These are phyloP conservation scores for Phalaenopsis equestris DNA, from an alignment of 106 monocot genomes.

Conservation along the genomic window DNA sequence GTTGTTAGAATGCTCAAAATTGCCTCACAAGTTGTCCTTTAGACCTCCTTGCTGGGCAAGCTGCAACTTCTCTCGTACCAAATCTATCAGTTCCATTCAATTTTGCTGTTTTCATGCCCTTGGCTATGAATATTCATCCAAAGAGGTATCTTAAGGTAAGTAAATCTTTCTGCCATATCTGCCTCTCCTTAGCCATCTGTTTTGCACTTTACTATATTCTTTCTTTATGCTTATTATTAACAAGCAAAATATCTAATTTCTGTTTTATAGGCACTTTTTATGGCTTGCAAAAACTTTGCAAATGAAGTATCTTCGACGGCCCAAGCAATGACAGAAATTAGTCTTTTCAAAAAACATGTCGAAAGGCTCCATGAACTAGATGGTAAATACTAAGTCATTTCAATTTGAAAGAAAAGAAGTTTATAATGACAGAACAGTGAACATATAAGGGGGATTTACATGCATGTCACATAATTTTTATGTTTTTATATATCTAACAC, in stretches of 20 bases:
- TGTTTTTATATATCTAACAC: too few relatives aligned
- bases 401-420: not conserved
- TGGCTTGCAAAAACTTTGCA: slow-evolving; percentile 68
- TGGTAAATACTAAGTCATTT: slow-evolving; percentile 32
- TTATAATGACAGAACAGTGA: not conserved
- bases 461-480: too few relatives aligned
- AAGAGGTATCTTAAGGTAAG: slow-evolving; percentile 82
- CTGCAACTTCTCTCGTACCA: slow-evolving; percentile 61
- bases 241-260: not conserved
- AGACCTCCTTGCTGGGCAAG: slow-evolving; percentile 46
- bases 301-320: slow-evolving; percentile 23
- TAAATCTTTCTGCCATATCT: slow-evolving; percentile 3
- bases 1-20: slow-evolving; percentile 64
- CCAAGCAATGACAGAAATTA: slow-evolving; percentile 31
- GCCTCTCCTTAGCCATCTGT: not conserved
- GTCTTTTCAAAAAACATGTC: slow-evolving; percentile 40
- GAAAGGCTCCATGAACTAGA: slow-evolving; percentile 45
- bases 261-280: slow-evolving; percentile 66
- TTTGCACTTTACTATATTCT: not conserved
- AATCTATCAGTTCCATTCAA: slow-evolving; percentile 46
- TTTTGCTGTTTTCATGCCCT: slow-evolving; percentile 79
- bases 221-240: not conserved
- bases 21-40: slow-evolving; percentile 46
- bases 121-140: slow-evolving; percentile 73
- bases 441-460: not conserved